Conservation (phyloP, 257 asterid genomes). For the Scutellaria galericulata region DNA sequence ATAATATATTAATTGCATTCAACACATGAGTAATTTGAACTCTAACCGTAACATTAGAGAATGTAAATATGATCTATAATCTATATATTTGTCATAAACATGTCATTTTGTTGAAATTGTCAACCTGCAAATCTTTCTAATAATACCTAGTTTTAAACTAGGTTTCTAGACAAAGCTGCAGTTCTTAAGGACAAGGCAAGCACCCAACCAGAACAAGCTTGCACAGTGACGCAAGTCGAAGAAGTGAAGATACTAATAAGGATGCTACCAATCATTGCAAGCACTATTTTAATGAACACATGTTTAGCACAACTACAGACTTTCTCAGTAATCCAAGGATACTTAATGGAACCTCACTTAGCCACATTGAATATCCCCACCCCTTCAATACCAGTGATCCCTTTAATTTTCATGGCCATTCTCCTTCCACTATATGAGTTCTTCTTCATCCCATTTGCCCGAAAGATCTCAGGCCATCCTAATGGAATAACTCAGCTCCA, state of each 20-base stretch:
- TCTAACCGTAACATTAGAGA: too few relatives aligned
- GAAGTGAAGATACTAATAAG: slow-evolving; percentile 53
- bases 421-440: slow-evolving; percentile 55
- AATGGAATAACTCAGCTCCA: slow-evolving; percentile 59
- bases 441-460: slow-evolving; percentile 50
- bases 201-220: slow-evolving; percentile 29
- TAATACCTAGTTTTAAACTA: slow-evolving; percentile 17
- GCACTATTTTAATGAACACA: slow-evolving; percentile 58
- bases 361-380: slow-evolving; percentile 49
- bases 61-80: too few relatives aligned
- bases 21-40: too few relatives aligned
- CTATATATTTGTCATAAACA: too few relatives aligned
- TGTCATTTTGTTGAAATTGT: too few relatives aligned
- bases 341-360: slow-evolving; percentile 46
- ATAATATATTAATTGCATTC: too few relatives aligned
- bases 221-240: slow-evolving; percentile 62
- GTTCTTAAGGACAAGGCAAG: not conserved
- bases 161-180: slow-evolving; percentile 56
- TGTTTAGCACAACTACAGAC: slow-evolving; percentile 62
- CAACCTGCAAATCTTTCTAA: not conserved
- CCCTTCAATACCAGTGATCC: slow-evolving; percentile 59
- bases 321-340: slow-evolving; percentile 58
- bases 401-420: slow-evolving; percentile 49
- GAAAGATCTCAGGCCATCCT: slow-evolving; percentile 50
- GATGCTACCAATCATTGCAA: slow-evolving; percentile 52